Percentiles rank a stretch among this genome's conserved stretches.
phyloP scores from a whole-genome alignment of 768 basidiomycete species.

The Phylloporus scabripes region DNA sequence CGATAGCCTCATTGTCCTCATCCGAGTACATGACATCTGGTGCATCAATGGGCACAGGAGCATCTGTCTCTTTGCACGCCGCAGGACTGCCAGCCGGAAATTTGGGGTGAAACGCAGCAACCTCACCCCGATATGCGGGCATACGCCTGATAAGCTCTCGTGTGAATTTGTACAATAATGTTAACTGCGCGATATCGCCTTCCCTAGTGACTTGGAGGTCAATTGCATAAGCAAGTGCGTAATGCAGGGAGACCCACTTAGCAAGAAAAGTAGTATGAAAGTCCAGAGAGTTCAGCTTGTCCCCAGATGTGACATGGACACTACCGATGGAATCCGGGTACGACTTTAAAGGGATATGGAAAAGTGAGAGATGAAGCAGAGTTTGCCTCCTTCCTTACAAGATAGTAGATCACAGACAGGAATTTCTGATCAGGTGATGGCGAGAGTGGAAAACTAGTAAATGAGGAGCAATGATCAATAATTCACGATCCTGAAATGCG shows the following conservation, averaged over 20 bases:
- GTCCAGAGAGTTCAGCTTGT: slow-evolving; percentile 37
- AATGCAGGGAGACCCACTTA: slow-evolving; percentile 28
- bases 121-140: slow-evolving; percentile 27
- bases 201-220: slow-evolving; percentile 2
- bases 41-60: slow-evolving; percentile 21
- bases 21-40: slow-evolving; percentile 32
- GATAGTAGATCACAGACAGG: slow-evolving; percentile 28
- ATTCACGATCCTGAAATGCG: background rate
- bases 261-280: slow-evolving; percentile 44
- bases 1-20: slow-evolving; percentile 33
- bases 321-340: slow-evolving; percentile 46
- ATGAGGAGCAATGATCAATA: background rate
- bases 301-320: slow-evolving; percentile 42
- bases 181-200: slow-evolving; percentile 40
- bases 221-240: background rate
- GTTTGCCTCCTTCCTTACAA: slow-evolving; percentile 21
- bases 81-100: slow-evolving; percentile 30
- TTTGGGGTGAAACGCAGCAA: slow-evolving; percentile 17
- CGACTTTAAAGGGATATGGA: slow-evolving; percentile 12
- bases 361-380: background rate
- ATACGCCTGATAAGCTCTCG: slow-evolving; percentile 55
- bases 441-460: slow-evolving; percentile 16
- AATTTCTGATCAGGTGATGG: slow-evolving; percentile 22
- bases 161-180: slow-evolving; percentile 49
- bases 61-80: slow-evolving; percentile 11